These are phyloP conservation scores for Anisodus acutangulus DNA, from an alignment of 257 asterid genomes.

Conservation along the genomic window DNA sequence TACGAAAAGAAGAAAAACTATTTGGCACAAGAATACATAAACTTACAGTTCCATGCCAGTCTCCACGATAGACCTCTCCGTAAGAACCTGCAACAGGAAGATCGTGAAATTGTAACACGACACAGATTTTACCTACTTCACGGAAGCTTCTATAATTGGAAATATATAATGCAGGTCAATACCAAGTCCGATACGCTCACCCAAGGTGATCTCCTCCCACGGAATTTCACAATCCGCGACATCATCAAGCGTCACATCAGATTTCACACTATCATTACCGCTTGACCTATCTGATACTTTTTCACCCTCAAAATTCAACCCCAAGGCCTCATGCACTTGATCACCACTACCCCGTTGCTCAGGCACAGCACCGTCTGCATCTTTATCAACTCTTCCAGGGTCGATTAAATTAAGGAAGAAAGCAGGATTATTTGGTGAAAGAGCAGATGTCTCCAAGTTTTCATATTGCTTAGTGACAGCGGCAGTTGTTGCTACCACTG, in stretches of 20 bases:
- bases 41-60: conserved; percentile 99
- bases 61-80: conserved; percentile 96
- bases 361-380: conserved; percentile 42
- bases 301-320: conserved; percentile 65
- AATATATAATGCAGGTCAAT: conserved; percentile 42
- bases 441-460: conserved; percentile 54
- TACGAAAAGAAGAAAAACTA: conserved; percentile 8
- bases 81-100: conserved; percentile 72
- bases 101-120: conserved; percentile 33
- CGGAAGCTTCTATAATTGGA: conserved; percentile 28
- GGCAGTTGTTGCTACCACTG: conserved; percentile 83
- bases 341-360: conserved; percentile 59
- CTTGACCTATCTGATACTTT: conserved; percentile 83
- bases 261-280: conserved; percentile 72
- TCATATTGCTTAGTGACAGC: conserved; percentile 82
- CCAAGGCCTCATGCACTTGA: conserved; percentile 40
- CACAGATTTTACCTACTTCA: conserved; percentile 28
- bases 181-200: conserved; percentile 99
- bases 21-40: conserved; percentile 20
- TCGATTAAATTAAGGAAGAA: conserved; percentile 41
- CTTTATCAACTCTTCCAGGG: conserved; percentile 59
- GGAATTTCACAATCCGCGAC: conserved; percentile 97
- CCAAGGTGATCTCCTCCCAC: conserved; percentile 91
- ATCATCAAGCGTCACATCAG: conserved; percentile 81
- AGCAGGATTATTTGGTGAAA: conserved; percentile 55